Evolutionary conservation across 306 rosid genomes (phyloP).

Genomic region (Luffa aegyptiaca): DNA sequence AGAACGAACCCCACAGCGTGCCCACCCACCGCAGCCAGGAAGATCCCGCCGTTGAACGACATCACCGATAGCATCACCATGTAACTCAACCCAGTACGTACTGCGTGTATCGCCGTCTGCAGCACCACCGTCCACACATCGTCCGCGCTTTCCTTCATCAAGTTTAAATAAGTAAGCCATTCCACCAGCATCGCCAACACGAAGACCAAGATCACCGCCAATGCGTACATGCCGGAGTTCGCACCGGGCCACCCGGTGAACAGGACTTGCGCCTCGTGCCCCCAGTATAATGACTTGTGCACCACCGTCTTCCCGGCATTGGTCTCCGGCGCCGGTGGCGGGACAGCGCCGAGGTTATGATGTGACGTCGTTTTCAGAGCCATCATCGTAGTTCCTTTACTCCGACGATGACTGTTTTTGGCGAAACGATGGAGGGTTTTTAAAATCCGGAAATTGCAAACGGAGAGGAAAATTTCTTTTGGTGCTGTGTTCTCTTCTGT

Average conservation of each 20-base stretch:
- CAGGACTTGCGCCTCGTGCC: slow-evolving; percentile 35
- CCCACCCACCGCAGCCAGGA: slow-evolving; percentile 49
- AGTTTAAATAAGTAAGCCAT: slow-evolving; percentile 38
- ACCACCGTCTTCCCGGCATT: slow-evolving; percentile 31
- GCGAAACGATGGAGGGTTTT: neutral
- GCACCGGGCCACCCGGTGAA: slow-evolving; percentile 60
- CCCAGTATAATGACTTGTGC: slow-evolving; percentile 49
- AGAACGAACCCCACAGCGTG: slow-evolving; percentile 21
- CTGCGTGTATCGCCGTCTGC: slow-evolving; percentile 34
- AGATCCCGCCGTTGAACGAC: slow-evolving; percentile 66
- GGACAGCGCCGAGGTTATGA: neutral
- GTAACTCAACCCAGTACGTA: slow-evolving; percentile 39
- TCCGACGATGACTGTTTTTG: neutral
- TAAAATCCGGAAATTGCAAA: neutral
- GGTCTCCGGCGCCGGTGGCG: neutral
- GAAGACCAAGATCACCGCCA: slow-evolving; percentile 53
- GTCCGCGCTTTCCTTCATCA: slow-evolving; percentile 18
- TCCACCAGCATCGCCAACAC: slow-evolving; percentile 43
- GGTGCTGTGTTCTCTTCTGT: neutral
- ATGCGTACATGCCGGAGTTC: slow-evolving; percentile 42
- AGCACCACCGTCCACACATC: slow-evolving; percentile 17
- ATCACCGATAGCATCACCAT: slow-evolving; percentile 59
- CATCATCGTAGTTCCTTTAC: neutral
- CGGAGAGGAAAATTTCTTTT: neutral
- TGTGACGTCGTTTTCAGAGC: slow-evolving; percentile 5